Evolutionary conservation across 495 filamentous ascomycete genomes (phyloP).

Genomic region (Emericellopsis terricola): DNA sequence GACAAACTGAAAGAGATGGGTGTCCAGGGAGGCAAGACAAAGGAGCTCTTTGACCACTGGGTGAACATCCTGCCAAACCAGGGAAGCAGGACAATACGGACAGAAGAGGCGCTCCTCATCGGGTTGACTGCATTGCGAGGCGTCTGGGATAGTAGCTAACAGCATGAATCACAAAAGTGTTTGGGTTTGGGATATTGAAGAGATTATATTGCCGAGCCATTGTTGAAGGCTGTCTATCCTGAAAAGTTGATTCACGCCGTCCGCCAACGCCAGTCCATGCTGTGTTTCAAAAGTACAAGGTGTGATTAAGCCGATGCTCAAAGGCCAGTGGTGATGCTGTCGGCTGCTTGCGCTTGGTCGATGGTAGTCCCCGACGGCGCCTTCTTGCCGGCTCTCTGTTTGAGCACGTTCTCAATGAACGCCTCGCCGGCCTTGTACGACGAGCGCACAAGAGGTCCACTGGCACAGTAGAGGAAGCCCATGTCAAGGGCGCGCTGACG

Average conservation of each 20-base stretch:
- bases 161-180: not conserved
- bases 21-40: conserved; percentile 32
- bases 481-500: conserved; percentile 74
- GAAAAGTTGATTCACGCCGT: conserved; percentile 1
- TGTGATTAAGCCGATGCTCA: too few species aligned
- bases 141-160: conserved; percentile 19
- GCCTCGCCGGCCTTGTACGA: conserved; percentile 96
- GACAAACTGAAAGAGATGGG: conserved; percentile 34
- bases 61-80: conserved; percentile 56
- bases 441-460: conserved; percentile 78
- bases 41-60: conserved; percentile 60
- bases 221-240: conserved; percentile 1
- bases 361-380: conserved; percentile 3
- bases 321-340: too few species aligned
- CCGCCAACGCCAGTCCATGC: too few species aligned
- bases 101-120: conserved; percentile 62
- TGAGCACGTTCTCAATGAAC: conserved; percentile 95
- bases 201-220: not conserved
- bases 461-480: conserved; percentile 94
- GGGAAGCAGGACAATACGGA: conserved; percentile 59
- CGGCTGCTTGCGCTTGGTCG: conserved; percentile 8
- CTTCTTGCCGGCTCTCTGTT: conserved; percentile 51
- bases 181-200: not conserved
- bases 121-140: conserved; percentile 40
- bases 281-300: too few species aligned